Evolutionary conservation across 805 yeast species (phyloP).

Genomic region (Saitoella complicata): DNA sequence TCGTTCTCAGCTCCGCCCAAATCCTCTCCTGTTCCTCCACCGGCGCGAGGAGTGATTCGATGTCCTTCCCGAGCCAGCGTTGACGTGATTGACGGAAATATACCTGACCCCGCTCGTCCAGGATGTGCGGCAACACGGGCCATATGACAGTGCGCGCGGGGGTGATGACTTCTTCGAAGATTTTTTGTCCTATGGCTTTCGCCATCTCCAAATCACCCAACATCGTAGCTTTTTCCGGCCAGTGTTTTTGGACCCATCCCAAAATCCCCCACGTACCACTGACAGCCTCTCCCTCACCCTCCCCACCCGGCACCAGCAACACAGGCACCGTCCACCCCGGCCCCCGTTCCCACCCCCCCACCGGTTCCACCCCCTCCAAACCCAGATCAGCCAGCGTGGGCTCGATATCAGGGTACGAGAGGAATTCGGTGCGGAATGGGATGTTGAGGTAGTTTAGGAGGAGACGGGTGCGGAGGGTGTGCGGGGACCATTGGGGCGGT

Average conservation of each 20-base stretch:
- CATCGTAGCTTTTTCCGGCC: too few relatives aligned
- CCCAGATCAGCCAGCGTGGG: conserved; percentile 1
- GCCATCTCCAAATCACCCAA: too few relatives aligned
- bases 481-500: too few relatives aligned
- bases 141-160: not conserved
- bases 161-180: too few relatives aligned
- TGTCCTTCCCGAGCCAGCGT: conserved; percentile 2
- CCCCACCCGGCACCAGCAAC: too few relatives aligned
- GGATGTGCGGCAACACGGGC: conserved; percentile 1
- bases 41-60: too few relatives aligned
- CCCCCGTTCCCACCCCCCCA: not conserved
- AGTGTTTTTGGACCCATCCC: too few relatives aligned
- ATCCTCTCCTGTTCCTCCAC: not conserved
- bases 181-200: too few relatives aligned
- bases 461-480: not conserved
- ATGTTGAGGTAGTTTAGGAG: conserved; percentile 2
- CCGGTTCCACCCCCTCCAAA: not conserved
- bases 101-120: not conserved
- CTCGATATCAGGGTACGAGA: conserved; percentile 2
- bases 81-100: conserved; percentile 3
- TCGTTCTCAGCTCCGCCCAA: not conserved
- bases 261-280: too few relatives aligned
- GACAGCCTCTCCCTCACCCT: too few relatives aligned
- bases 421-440: conserved; percentile 2
- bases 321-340: not conserved